phyloP scores from a whole-genome alignment of 2,329 filamentous ascomycete species.

The Nigrospora osmanthi region DNA sequence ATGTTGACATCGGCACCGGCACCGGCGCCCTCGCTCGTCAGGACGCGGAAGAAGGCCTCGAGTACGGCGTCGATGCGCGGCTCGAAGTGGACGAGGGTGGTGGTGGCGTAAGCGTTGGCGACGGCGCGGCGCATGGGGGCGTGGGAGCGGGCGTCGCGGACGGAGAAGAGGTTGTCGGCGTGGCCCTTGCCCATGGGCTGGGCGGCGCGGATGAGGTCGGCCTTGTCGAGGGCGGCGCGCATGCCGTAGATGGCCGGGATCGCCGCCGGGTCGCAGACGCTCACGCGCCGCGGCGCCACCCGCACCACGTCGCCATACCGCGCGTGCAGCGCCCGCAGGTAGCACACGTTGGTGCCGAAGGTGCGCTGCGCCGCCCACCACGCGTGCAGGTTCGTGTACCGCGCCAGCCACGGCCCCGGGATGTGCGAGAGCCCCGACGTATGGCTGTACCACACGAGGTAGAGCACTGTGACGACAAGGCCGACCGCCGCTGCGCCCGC shows the following conservation, averaged over 20 bases:
- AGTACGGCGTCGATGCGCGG: conserved; percentile 1
- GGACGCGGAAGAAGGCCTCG: neutral
- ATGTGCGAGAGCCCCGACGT: neutral
- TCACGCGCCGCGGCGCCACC: neutral
- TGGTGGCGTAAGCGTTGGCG: conserved; percentile 1
- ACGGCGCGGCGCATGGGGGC: neutral
- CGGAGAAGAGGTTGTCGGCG: neutral
- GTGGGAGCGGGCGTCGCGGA: conserved; percentile 1
- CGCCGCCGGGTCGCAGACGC: conserved; percentile 1
- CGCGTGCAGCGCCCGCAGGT: conserved; percentile 1
- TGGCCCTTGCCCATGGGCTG: neutral
- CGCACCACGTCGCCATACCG: conserved; percentile 1
- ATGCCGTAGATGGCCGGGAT: conserved; percentile 1
- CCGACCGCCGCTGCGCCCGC: neutral
- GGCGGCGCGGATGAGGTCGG: neutral
- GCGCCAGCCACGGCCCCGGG: conserved; percentile 1
- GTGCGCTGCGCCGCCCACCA: neutral
- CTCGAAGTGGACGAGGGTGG: conserved; percentile 2
- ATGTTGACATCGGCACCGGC: neutral
- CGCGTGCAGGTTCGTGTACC: conserved; percentile 3
- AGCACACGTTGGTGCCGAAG: neutral
- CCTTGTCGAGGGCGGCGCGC: conserved; percentile 1
- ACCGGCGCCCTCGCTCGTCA: neutral
- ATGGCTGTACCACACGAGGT: neutral
- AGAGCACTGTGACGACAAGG: neutral